A percentile compares a stretch with the other conserved stretches of the same genome.
phyloP scores from a whole-genome alignment of 805 yeast species.

The Candida cerambycidarum region DNA sequence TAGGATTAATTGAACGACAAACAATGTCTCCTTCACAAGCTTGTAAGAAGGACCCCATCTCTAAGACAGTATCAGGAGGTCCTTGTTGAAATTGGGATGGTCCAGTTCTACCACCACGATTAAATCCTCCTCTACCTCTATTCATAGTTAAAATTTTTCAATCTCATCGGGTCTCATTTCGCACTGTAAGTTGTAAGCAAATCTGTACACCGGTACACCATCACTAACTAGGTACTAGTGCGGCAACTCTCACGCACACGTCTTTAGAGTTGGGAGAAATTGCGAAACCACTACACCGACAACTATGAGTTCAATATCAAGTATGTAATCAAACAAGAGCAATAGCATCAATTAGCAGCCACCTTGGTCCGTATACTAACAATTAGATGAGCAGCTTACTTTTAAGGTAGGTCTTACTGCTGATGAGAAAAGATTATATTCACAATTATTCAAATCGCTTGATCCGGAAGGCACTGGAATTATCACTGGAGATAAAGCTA shows the following conservation, averaged over 20 bases:
- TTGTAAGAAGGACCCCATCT: conserved; percentile 91
- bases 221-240: no score
- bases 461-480: conserved; percentile 79
- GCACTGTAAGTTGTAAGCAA: not conserved
- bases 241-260: no score
- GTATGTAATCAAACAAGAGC: not conserved
- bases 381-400: conserved; percentile 18
- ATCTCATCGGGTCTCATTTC: conserved; percentile 12
- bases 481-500: conserved; percentile 85
- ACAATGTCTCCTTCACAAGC: conserved; percentile 97
- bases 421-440: conserved; percentile 74
- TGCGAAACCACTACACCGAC: no score
- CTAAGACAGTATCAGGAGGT: conserved; percentile 93
- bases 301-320: no score
- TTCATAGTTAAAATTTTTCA: conserved; percentile 43
- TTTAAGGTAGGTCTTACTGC: conserved; percentile 54
- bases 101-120: conserved; percentile 72
- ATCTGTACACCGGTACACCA: not conserved
- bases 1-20: conserved; percentile 90
- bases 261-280: no score
- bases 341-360: not conserved
- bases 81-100: conserved; percentile 76
- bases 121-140: conserved; percentile 71
- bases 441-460: conserved; percentile 72
- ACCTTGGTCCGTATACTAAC: conserved; percentile 6